These are phyloP conservation scores for Thermothielavioides terrestris DNA, from an alignment of 495 filamentous ascomycete species.

Conservation along the genomic window DNA sequence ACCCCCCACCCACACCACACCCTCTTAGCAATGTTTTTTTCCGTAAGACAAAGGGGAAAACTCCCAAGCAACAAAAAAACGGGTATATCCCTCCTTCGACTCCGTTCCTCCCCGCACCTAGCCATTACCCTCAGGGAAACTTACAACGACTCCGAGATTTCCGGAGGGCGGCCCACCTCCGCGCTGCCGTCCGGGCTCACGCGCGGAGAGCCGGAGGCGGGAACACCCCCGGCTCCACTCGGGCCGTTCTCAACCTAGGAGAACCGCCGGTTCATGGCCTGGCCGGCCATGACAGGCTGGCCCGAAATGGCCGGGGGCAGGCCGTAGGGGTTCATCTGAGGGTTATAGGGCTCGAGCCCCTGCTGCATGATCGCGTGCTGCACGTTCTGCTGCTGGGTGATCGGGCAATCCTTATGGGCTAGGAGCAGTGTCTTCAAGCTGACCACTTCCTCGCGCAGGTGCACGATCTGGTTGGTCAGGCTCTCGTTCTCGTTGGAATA, in stretches of 20 bases:
- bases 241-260: constrained; percentile 24
- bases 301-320: constrained; percentile 48
- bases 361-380: constrained; percentile 57
- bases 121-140: too few species aligned
- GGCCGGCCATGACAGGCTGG: constrained; percentile 49
- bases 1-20: neutral
- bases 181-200: too few species aligned
- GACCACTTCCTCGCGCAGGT: constrained; percentile 86
- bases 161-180: too few species aligned
- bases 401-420: constrained; percentile 94
- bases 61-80: too few species aligned
- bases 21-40: too few species aligned
- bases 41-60: too few species aligned
- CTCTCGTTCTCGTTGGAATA: constrained; percentile 87
- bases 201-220: too few species aligned
- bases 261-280: constrained; percentile 44
- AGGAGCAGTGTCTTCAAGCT: constrained; percentile 88
- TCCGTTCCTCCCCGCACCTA: too few species aligned
- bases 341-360: constrained; percentile 42
- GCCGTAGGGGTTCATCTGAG: constrained; percentile 63
- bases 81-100: too few species aligned
- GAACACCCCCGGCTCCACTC: neutral
- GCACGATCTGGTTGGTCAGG: constrained; percentile 70
- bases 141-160: too few species aligned
- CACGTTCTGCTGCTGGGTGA: constrained; percentile 80